Evolutionary conservation across 768 basidiomycete genomes (phyloP).

Genomic region (Lactifluus echinatus): DNA sequence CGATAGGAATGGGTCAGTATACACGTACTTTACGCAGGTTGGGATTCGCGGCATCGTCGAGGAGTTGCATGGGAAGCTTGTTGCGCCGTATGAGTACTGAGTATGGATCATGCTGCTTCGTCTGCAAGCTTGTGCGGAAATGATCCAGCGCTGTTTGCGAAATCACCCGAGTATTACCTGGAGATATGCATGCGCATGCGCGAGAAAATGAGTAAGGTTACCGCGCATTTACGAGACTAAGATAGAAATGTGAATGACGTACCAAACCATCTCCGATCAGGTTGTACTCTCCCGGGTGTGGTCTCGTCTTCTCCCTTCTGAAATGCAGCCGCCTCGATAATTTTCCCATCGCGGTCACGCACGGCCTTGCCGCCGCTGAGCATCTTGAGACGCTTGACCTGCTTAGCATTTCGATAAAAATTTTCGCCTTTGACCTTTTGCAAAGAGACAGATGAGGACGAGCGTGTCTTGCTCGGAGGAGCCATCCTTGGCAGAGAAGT

Average conservation of each 20-base stretch:
- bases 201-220: not conserved
- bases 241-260: slow-evolving; percentile 28
- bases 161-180: slow-evolving; percentile 97
- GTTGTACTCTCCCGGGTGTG: slow-evolving; percentile 84
- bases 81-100: slow-evolving; percentile 89
- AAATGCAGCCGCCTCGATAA: slow-evolving; percentile 88
- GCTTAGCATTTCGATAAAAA: slow-evolving; percentile 96
- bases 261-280: slow-evolving; percentile 98
- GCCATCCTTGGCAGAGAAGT: slow-evolving; percentile 24
- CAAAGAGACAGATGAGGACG: slow-evolving; percentile 40
- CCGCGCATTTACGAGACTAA: not conserved
- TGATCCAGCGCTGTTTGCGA: slow-evolving; percentile 94
- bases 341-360: slow-evolving; percentile 85
- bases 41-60: slow-evolving; percentile 84
- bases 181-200: not conserved
- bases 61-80: slow-evolving; percentile 93
- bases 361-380: slow-evolving; percentile 87
- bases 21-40: slow-evolving; percentile 59
- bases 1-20: not conserved
- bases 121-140: slow-evolving; percentile 81
- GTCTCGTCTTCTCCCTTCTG: slow-evolving; percentile 93
- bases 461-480: slow-evolving; percentile 30
- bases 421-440: slow-evolving; percentile 88
- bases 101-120: slow-evolving; percentile 89
- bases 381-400: slow-evolving; percentile 80